phyloP scores from a whole-genome alignment of 345 rosid species.

The Gossypium australe region DNA sequence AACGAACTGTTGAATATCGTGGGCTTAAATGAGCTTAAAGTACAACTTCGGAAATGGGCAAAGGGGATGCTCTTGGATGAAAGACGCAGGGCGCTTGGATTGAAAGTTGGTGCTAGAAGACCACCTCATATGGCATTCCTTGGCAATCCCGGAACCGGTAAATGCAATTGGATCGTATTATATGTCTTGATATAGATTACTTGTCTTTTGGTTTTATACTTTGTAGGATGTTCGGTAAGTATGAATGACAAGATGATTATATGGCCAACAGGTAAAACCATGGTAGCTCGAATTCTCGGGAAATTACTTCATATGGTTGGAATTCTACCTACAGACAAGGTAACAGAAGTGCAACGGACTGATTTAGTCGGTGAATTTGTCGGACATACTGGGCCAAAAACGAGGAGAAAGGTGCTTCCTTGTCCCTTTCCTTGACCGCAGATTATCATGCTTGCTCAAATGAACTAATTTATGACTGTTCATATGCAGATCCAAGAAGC shows the following conservation, averaged over 20 bases:
- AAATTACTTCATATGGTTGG: conserved; percentile 84
- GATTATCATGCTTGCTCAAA: background rate
- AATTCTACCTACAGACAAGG: conserved; percentile 79
- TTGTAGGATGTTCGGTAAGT: background rate
- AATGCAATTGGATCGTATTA: background rate
- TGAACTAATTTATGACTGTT: conserved; percentile 1
- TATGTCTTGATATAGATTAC: background rate
- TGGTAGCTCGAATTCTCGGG: conserved; percentile 94
- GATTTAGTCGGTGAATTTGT: conserved; percentile 99
- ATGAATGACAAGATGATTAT: background rate
- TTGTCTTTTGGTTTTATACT: background rate
- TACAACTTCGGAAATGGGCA: conserved; percentile 89
- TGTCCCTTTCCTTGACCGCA: background rate
- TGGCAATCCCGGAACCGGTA: conserved; percentile 98
- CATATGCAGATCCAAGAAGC: conserved; percentile 81
- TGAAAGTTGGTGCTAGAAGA: conserved; percentile 72
- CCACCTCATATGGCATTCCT: conserved; percentile 99
- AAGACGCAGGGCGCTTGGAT: conserved; percentile 81
- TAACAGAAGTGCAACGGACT: conserved; percentile 85
- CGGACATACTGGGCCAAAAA: conserved; percentile 95
- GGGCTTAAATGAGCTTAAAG: conserved; percentile 77
- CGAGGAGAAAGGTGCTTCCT: conserved; percentile 67
- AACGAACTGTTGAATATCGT: conserved; percentile 57
- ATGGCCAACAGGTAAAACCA: conserved; percentile 70
- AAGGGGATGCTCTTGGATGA: conserved; percentile 99